A percentile compares a stretch with the other conserved stretches of the same genome.
phyloP scores from a whole-genome alignment of 352 stramenopile genomes.

The Globisporangium nagaii region DNA sequence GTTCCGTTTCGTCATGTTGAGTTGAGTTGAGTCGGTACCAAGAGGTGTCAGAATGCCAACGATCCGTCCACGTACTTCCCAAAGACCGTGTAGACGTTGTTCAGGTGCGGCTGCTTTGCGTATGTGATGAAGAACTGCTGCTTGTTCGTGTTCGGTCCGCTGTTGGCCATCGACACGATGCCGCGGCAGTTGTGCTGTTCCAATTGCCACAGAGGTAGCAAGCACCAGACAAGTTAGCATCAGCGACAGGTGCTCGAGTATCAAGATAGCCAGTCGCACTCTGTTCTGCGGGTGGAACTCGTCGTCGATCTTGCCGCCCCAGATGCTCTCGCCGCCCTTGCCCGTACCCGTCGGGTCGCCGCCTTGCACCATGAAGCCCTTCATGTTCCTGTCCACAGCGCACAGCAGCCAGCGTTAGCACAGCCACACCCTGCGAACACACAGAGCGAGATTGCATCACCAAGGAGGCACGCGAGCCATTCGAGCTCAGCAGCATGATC shows the following conservation, averaged over 20 bases:
- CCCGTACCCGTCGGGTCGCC: constrained; percentile 88
- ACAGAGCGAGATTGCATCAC: too few species aligned
- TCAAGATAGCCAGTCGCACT: constrained; percentile 20
- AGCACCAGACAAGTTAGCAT: too few species aligned
- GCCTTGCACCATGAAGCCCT: constrained; percentile 87
- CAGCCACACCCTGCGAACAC: too few species aligned
- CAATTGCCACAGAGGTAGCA: too few species aligned
- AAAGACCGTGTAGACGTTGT: constrained; percentile 98
- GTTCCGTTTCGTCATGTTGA: not conserved
- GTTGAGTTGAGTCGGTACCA: not conserved
- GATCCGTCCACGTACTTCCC: constrained; percentile 67
- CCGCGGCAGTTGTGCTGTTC: constrained; percentile 85
- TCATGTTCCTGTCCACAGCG: constrained; percentile 65
- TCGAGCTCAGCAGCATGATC: too few species aligned
- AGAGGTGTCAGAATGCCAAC: not conserved
- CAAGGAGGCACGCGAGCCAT: too few species aligned
- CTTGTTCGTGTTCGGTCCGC: constrained; percentile 88
- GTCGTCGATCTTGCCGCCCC: constrained; percentile 85
- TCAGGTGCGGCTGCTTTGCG: constrained; percentile 94
- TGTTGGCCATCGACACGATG: constrained; percentile 93
- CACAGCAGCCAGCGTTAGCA: too few species aligned
- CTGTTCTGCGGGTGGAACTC: constrained; percentile 89
- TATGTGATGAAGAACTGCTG: constrained; percentile 99
- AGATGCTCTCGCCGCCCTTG: constrained; percentile 90
- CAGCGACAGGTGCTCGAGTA: not conserved